Evolutionary conservation across 78 protist species (phyloP).

Genomic region (Monosiga brevicollis): DNA sequence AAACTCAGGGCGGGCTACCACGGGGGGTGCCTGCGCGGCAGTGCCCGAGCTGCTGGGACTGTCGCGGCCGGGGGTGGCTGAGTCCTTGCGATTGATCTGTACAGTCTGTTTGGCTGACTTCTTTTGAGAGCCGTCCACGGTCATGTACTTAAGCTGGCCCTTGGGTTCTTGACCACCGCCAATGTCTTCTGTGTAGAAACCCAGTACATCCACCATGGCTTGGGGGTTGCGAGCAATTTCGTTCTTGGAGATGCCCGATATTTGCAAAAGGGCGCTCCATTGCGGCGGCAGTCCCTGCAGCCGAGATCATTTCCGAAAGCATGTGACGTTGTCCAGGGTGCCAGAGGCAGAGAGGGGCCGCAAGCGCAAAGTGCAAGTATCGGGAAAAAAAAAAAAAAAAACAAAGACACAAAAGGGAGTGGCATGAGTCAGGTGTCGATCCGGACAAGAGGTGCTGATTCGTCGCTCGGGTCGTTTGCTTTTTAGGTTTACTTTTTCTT

Average conservation of each 20-base stretch:
- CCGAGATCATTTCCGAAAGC: no score
- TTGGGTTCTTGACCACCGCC: neutral
- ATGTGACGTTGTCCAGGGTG: no score
- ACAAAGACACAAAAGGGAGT: no score
- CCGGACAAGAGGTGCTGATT: no score
- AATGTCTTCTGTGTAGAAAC: slow-evolving; percentile 5
- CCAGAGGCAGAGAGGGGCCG: no score
- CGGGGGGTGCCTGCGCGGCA: neutral
- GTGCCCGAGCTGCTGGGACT: no score
- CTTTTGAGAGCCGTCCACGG: neutral
- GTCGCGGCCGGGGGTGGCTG: neutral
- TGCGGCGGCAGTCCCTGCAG: slow-evolving; percentile 39
- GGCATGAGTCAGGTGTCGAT: no score
- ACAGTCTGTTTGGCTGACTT: neutral
- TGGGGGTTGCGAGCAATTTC: slow-evolving; percentile 30
- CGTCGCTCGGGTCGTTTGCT: no score
- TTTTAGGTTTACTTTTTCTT: no score
- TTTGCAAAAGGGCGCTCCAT: slow-evolving; percentile 21
- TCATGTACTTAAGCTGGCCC: neutral
- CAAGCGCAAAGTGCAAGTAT: no score
- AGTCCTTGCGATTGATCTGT: neutral
- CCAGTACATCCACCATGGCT: slow-evolving; percentile 22
- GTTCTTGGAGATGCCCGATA: slow-evolving; percentile 20
- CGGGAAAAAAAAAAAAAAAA: no score
- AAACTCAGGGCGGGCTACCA: neutral